phyloP scores from a whole-genome alignment of 768 basidiomycete genomes.

The Phlebiopsis gigantea region DNA sequence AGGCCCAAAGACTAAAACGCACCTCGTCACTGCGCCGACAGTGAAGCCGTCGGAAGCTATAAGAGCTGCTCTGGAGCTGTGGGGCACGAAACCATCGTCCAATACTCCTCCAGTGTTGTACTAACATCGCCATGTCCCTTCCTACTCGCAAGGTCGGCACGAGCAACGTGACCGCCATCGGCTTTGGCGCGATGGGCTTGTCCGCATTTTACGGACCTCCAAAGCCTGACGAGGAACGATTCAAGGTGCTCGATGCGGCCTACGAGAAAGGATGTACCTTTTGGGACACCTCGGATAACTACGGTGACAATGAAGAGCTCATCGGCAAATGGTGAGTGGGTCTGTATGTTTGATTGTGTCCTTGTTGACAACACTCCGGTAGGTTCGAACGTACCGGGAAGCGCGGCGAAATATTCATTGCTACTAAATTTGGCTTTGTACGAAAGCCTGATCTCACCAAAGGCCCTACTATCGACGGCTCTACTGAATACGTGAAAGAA shows the following conservation, averaged over 20 bases:
- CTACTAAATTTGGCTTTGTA: conserved; percentile 49
- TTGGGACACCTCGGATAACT: conserved; percentile 44
- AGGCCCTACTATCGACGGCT: conserved; percentile 14
- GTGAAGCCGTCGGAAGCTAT: too few relatives aligned
- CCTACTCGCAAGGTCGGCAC: conserved; percentile 42
- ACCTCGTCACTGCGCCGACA: too few relatives aligned
- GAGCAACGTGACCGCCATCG: conserved; percentile 43
- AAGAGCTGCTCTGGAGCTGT: too few relatives aligned
- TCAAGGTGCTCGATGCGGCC: conserved; percentile 48
- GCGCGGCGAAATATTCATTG: conserved; percentile 49
- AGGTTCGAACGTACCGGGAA: conserved; percentile 52
- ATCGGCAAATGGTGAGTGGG: conserved; percentile 36
- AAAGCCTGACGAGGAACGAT: conserved; percentile 49
- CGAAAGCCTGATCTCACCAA: conserved; percentile 6
- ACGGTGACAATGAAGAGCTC: conserved; percentile 38
- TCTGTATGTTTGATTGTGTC: not conserved
- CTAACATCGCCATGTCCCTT: conserved; percentile 8
- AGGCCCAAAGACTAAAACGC: too few relatives aligned
- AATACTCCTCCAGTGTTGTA: too few relatives aligned
- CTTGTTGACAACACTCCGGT: not conserved
- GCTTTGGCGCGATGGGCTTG: conserved; percentile 60
- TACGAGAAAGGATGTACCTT: conserved; percentile 36
- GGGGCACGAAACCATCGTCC: too few relatives aligned
- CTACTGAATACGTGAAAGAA: conserved; percentile 6
- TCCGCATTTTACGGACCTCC: conserved; percentile 42